Base-by-base conservation (phyloP, 1,139 yeast genomes). In the Petasospora rhodanensis region DNA sequence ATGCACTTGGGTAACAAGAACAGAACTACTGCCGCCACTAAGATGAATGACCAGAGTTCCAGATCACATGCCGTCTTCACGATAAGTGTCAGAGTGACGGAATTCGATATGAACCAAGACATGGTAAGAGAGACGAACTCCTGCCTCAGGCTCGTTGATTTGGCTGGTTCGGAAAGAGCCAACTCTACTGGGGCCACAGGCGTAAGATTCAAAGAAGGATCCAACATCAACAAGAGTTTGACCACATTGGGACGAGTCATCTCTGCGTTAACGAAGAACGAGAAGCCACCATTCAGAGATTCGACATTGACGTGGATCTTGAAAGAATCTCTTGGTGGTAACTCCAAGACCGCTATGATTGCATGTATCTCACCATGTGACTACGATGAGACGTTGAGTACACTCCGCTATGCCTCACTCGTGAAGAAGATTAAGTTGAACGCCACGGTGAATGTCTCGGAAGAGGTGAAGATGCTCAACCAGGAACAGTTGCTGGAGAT, bases 31-130 rank as follows among this genome's bases (percentile, higher is more conserved):
- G 75, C 79, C 0, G 55, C 81, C 2, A 85, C 95, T 0, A 69
- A 70, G 38, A 79, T 84, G 87, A 85, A 85, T 55, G 63, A 68
- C 22, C 84, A 79, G 49, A 76, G 87, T 14, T 80, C 93, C 5
- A 66, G 95, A 42, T 81, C 93, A 1, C 95, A 83, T 53, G 91
- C 94, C 0, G 81, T 83, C 0, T 69, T 83, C 35, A 78, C 85
- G 0, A 53, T 84, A 16, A 61, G 68, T 6, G 63, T 83, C 31
- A 69, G 70, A 31, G 89, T 81, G 49, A 76, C 77, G 24, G 57
- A 60, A 22, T 59, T 57, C 11, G 59, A 62, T 17, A 70, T 73
- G 3, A 66, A 71, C 7, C 76, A 80, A 14, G 73, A 70, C 20
- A 17, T 41, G 11, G 24, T 51, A 1, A 77, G 71, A 45, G 70